Base-by-base conservation (phyloP, 352 stramenopile genomes). In the Phytophthora pluvialis region DNA sequence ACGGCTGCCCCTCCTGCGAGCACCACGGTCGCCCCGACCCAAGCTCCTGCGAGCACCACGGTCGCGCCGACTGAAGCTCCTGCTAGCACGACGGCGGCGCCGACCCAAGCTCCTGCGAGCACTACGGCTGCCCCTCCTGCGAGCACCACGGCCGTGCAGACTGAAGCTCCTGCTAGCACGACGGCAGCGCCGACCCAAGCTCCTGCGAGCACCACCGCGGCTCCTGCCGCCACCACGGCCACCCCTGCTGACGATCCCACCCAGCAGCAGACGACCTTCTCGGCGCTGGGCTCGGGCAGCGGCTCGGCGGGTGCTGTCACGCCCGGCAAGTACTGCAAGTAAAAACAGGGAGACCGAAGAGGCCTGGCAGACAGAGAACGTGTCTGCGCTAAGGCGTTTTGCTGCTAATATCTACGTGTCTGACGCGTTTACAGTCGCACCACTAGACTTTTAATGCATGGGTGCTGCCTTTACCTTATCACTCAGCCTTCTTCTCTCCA, bases 281-380 rank as follows among this genome's bases (percentile, higher is more conserved):
- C 60, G 4, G 10, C 46, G 32, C 53, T 73, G 28, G 36, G 60
- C 36, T 55, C 60, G 42, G 49, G 60, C 53, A 60, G 49, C 42
- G 48, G 35, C 21, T 59, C 45, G 11, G 40, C 13, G 2, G 60
- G 9, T 9, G 53, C 38, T 21, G 54, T 64, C 13, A 52, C 53
- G 4, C 45, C 64, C 16, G 48, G 60, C 35, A 74, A 73, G 50
- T 58, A 67, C 50, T 77, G 70, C 60, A 29, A 72, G 28, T 70
- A 64, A 40, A 54, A 56, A 28, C 52, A 70, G 29, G 45, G 49
- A 45, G 31, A 49, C 47, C 5, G 38, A 31, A 64, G 31, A 40
- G 26, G 35, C 29, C 38, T 15, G 40, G 7, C 47, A 51, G 13
- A 52, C 16, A 48, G 36, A 56, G 35, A 18, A 54, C 36, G 12